A percentile compares a stretch with the other conserved stretches of the same genome.
Conservation (phyloP, 345 rosid genomes). For the Populus nigra region DNA sequence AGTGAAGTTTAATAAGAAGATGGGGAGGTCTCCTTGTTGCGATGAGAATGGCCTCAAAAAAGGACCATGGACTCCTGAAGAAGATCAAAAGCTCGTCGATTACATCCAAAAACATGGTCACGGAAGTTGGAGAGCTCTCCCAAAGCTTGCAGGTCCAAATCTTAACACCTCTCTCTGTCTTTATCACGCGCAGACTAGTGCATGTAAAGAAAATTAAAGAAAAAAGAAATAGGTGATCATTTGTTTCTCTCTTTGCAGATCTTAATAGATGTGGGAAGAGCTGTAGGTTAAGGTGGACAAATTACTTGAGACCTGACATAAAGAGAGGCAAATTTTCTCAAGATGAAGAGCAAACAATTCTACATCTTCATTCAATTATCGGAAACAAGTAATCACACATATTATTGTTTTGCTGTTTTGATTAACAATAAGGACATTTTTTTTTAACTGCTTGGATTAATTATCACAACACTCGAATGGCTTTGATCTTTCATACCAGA, state of each 20-base stretch:
- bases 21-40: conserved; percentile 93
- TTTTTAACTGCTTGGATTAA: neutral
- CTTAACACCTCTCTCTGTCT: neutral
- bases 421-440: no score
- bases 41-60: conserved; percentile 82
- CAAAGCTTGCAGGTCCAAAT: conserved; percentile 65
- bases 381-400: conserved; percentile 60
- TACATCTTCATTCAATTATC: conserved; percentile 71
- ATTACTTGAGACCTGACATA: conserved; percentile 74
- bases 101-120: conserved; percentile 75
- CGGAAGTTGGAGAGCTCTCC: conserved; percentile 97
- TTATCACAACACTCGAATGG: neutral
- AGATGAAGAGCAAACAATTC: conserved; percentile 73
- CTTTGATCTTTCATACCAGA: conserved; percentile 22
- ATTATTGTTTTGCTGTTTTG: neutral
- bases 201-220: no score
- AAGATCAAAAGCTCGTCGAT: conserved; percentile 74
- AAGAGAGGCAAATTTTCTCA: conserved; percentile 78
- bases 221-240: neutral
- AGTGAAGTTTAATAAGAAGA: conserved; percentile 10
- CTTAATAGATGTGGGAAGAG: conserved; percentile 84
- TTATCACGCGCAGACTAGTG: no score
- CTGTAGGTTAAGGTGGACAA: conserved; percentile 81
- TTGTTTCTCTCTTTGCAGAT: conserved; percentile 34
- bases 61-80: conserved; percentile 98